These are phyloP conservation scores for Purpureocillium lavendulum DNA, from an alignment of 2,329 filamentous ascomycete species.

Conservation along the genomic window DNA sequence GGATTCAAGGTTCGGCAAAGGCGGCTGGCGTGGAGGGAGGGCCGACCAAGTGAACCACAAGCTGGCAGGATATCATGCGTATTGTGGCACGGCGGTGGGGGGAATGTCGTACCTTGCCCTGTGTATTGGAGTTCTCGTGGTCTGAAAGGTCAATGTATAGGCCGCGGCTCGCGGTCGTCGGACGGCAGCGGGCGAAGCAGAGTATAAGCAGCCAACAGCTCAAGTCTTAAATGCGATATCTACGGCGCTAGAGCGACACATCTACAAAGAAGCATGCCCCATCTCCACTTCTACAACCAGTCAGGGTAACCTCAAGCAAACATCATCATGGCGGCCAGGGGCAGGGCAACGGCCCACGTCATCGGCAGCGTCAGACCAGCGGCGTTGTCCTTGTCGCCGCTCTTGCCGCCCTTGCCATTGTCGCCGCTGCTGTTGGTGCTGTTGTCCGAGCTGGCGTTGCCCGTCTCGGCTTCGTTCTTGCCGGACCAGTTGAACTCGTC, in stretches of 20 bases:
- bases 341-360: conserved; percentile 22
- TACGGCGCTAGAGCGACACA: conserved; percentile 1
- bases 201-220: too few species aligned
- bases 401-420: conserved; percentile 7
- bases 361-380: conserved; percentile 20
- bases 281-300: conserved; percentile 8
- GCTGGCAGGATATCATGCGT: too few species aligned
- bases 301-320: conserved; percentile 3
- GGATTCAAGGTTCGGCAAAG: too few species aligned
- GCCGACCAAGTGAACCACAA: too few species aligned
- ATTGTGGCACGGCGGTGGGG: too few species aligned
- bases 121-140: too few species aligned
- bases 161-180: too few species aligned
- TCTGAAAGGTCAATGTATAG: too few species aligned
- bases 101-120: too few species aligned
- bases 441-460: conserved; percentile 13
- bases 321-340: conserved; percentile 25
- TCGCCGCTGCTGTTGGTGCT: conserved; percentile 4
- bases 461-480: conserved; percentile 29
- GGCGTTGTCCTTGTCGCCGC: conserved; percentile 16
- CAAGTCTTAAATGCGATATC: not conserved
- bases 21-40: too few species aligned
- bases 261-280: conserved; percentile 7
- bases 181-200: too few species aligned
- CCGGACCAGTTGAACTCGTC: conserved; percentile 37